Conservation (phyloP, 306 rosid genomes). For the Mucuna pruriens region DNA sequence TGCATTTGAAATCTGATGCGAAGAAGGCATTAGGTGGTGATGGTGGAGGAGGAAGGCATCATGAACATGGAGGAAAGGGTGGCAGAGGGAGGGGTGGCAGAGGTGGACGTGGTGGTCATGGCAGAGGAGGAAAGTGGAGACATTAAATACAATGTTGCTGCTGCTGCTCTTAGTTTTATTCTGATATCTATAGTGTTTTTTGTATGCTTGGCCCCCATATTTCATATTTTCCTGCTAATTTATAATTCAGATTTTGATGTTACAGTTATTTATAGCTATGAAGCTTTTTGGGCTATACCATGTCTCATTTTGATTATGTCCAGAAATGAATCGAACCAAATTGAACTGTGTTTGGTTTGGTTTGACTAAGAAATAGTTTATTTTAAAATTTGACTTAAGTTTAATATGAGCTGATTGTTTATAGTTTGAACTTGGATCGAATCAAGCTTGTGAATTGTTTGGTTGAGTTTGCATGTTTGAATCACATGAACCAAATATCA, state of each 20-base stretch:
- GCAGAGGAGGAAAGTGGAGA: slow-evolving; percentile 69
- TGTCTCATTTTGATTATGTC: neutral
- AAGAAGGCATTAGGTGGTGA: slow-evolving; percentile 61
- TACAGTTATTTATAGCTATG: slow-evolving; percentile 2
- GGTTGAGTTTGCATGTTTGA: neutral
- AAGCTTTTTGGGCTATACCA: neutral
- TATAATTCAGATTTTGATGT: slow-evolving; percentile 20
- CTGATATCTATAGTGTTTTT: neutral
- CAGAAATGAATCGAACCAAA: neutral
- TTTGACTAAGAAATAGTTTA: neutral
- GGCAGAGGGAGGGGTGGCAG: slow-evolving; percentile 68
- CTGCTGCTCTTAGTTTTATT: slow-evolving; percentile 9
- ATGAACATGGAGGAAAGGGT: slow-evolving; percentile 63
- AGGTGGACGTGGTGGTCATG: slow-evolving; percentile 54
- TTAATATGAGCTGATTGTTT: neutral
- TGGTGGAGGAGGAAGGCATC: slow-evolving; percentile 57
- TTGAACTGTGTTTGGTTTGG: neutral
- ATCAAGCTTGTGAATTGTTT: neutral
- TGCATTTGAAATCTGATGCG: slow-evolving; percentile 58
- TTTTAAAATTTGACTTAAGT: neutral
- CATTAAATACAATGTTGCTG: slow-evolving; percentile 46
- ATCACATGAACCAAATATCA: neutral
- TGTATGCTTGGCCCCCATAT: slow-evolving; percentile 8
- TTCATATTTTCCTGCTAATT: slow-evolving; percentile 8
- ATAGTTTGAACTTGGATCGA: neutral